Base-by-base conservation (phyloP, 768 basidiomycete genomes). In the Boletus sp. region DNA sequence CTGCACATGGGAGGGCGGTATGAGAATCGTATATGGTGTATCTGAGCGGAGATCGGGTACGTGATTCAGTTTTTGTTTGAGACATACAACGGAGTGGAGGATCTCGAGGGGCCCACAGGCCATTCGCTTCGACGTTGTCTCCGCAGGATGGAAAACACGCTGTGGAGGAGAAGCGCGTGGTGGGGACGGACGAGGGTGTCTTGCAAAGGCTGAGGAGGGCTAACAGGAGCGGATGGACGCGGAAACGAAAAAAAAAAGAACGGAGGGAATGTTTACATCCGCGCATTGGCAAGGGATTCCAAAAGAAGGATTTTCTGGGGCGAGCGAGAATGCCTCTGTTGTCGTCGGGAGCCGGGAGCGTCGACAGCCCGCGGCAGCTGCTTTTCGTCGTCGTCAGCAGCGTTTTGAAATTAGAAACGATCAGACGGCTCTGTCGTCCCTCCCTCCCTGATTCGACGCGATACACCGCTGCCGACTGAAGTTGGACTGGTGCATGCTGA, bases 251-350 rank as follows among this genome's bases (percentile, higher is more conserved):
- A 66, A 41, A 34, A 60, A 60, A 68, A 59, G 50, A 56, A 55
- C 58, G 57, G 56, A 57, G 50, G 50, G 43, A 54, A 47, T 46
- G 58, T 60, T 70, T 69, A 54, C 68, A 70, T 72, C 69, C 69
- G 69, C 57, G 40, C 60, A 65, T 53, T 60, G 63, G 57, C 64
- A 61, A 53, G 55, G 44, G 50, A 60, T 59, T 52, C 56, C 55
- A 57, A 64, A 56, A 50, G 43, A 45, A 53, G 62, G 47, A 38
- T 58, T 60, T 60, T 63, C 52, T 58, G 39, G 55, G 58, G 58
- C 53, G 62, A 59, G 54, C 44, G 38, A 48, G 52, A 42, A 58
- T 47, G 40, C 38, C 53, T 59, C 40, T 60, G 56, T 57, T 56
- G 59, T 69, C 59, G 67, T 64, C 63, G 66, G 59, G 51, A 58